Conservation (phyloP, 148 eudicot genomes). For the Vaccinium darrowii region DNA sequence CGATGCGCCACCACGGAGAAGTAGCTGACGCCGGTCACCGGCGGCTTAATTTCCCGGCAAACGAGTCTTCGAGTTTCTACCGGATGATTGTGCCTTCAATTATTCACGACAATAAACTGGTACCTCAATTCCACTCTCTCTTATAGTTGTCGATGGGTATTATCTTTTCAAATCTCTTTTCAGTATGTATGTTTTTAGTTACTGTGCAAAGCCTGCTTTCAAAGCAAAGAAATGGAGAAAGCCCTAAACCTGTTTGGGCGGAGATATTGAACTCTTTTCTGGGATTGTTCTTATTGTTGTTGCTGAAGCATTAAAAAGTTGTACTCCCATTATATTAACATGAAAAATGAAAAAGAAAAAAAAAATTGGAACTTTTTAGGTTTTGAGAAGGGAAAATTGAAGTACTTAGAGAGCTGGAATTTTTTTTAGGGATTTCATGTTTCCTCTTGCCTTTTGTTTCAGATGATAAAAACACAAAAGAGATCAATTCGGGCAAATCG, state of each 20-base stretch:
- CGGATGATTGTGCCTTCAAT: conserved; percentile 13
- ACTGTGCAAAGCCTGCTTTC: neutral
- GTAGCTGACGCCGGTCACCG: neutral
- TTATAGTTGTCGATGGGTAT: neutral
- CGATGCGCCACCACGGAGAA: conserved; percentile 12
- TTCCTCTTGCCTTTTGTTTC: neutral
- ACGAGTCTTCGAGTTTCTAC: conserved; percentile 9
- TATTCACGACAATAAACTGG: conserved; percentile 14
- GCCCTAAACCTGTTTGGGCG: neutral
- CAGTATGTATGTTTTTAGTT: neutral
- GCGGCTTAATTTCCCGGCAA: neutral
- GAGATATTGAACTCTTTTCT: neutral
- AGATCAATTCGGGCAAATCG: neutral
- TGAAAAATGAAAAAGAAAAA: neutral
- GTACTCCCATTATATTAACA: neutral
- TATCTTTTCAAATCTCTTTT: neutral
- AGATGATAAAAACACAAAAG: neutral
- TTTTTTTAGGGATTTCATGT: neutral
- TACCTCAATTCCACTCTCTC: conserved; percentile 7
- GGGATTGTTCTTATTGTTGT: neutral
- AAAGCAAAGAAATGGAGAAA: neutral
- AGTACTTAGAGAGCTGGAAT: neutral
- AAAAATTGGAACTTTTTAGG: neutral
- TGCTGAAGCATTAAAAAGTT: neutral
- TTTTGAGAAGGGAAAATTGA: neutral